Conservation (phyloP, 257 asterid species). For the Capsicum chinense region DNA sequence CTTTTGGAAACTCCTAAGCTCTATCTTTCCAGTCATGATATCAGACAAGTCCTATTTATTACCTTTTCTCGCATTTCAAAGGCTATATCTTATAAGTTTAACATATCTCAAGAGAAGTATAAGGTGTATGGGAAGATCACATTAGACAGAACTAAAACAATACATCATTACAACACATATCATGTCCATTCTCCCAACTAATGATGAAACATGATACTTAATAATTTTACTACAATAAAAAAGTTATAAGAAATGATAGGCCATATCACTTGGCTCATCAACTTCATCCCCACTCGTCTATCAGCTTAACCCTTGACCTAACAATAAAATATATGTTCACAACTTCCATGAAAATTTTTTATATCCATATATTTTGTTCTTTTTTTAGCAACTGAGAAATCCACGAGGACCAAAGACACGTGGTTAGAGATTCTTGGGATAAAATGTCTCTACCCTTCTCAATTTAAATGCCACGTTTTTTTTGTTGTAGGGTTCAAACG, state of each 20-base stretch:
- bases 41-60: not conserved
- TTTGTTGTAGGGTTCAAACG: not conserved
- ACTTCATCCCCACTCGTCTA: not conserved
- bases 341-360: not conserved
- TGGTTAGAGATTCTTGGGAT: not conserved
- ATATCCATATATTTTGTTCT: not conserved
- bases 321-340: not conserved
- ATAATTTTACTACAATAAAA: not conserved
- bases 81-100: not conserved
- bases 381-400: not conserved
- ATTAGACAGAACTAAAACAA: not conserved
- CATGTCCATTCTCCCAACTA: not conserved
- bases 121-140: not conserved
- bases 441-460: not conserved
- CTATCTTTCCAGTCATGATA: not conserved
- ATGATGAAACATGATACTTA: conserved; percentile 6
- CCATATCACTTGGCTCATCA: not conserved
- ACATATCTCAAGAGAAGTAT: not conserved
- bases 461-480: not conserved
- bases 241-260: not conserved
- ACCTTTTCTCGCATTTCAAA: not conserved
- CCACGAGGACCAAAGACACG: not conserved
- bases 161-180: not conserved
- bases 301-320: not conserved
- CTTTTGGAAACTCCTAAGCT: not conserved